Conservation (phyloP, 73 alveolate species). For the Paraurostyla sp. region DNA sequence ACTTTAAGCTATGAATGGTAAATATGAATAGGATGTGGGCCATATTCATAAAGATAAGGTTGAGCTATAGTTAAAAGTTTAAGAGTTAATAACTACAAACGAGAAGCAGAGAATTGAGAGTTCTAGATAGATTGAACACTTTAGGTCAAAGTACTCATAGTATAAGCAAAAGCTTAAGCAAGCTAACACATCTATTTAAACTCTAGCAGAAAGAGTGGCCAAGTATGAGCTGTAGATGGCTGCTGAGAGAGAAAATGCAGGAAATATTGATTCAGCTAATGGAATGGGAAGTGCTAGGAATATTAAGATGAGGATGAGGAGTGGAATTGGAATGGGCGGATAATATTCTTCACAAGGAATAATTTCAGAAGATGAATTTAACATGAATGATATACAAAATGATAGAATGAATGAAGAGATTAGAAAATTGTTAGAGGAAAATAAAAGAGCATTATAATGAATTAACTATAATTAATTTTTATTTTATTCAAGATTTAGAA, state of each 20-base stretch:
- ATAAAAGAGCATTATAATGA: slow-evolving; percentile 3
- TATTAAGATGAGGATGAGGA: neutral
- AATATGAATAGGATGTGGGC: slow-evolving; percentile 16
- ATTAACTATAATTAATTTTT: neutral
- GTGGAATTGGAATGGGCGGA: neutral
- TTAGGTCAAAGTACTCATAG: slow-evolving; percentile 6
- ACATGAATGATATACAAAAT: neutral
- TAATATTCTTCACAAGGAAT: neutral
- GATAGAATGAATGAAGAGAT: slow-evolving; percentile 52
- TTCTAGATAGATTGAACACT: neutral
- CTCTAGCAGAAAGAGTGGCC: slow-evolving; percentile 62
- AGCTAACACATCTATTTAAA: slow-evolving; percentile 36
- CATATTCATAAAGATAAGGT: slow-evolving; percentile 3
- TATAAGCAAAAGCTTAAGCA: slow-evolving; percentile 49
- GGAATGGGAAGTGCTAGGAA: neutral
- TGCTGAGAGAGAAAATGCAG: slow-evolving; percentile 33
- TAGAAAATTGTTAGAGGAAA: slow-evolving; percentile 24
- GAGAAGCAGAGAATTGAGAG: slow-evolving; percentile 41
- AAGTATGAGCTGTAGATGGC: slow-evolving; percentile 47
- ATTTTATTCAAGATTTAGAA: no score
- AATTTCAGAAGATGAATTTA: slow-evolving; percentile 16
- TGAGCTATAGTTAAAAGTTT: neutral
- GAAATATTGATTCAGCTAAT: neutral
- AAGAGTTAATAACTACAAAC: neutral
- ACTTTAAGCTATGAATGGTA: neutral